These are phyloP conservation scores for Phyllosticta capitalensis DNA, from an alignment of 2,329 filamentous ascomycete species.

Conservation along the genomic window DNA sequence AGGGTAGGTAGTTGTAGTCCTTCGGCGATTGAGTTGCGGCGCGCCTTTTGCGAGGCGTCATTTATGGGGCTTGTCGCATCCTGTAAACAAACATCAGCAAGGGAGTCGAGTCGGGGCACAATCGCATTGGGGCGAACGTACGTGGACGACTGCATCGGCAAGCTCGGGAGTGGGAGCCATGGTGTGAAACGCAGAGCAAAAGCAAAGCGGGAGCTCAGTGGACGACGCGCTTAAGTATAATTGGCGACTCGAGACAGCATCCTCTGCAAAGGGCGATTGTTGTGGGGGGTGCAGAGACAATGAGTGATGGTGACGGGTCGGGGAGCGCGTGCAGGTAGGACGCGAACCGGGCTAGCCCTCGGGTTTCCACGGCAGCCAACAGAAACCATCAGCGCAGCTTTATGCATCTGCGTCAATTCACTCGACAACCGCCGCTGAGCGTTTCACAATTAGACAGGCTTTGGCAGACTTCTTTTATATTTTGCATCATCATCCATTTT, in stretches of 20 bases:
- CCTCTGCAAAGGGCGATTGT: neutral
- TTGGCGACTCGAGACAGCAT: neutral
- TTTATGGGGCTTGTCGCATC: neutral
- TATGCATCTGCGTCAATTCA: neutral
- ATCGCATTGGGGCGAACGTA: neutral
- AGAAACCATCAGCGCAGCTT: neutral
- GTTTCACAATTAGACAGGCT: neutral
- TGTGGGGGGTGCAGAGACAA: neutral
- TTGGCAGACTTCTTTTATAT: no score
- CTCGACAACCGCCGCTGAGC: neutral
- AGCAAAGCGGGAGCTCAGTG: neutral
- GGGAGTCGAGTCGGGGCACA: neutral
- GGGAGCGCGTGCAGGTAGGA: neutral
- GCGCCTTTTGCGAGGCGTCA: neutral
- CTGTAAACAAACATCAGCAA: neutral
- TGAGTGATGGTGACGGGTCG: neutral
- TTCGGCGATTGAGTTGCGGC: conserved; percentile 5
- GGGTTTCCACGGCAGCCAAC: neutral
- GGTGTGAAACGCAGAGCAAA: neutral
- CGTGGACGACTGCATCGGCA: neutral
- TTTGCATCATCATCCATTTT: neutral
- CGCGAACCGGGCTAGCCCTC: neutral
- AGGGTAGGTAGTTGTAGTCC: conserved; percentile 7
- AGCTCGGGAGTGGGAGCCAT: neutral
- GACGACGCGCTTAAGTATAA: neutral